phyloP scores from a whole-genome alignment of 1,284 basidiomycete species.

The Sphagnurus paluster region DNA sequence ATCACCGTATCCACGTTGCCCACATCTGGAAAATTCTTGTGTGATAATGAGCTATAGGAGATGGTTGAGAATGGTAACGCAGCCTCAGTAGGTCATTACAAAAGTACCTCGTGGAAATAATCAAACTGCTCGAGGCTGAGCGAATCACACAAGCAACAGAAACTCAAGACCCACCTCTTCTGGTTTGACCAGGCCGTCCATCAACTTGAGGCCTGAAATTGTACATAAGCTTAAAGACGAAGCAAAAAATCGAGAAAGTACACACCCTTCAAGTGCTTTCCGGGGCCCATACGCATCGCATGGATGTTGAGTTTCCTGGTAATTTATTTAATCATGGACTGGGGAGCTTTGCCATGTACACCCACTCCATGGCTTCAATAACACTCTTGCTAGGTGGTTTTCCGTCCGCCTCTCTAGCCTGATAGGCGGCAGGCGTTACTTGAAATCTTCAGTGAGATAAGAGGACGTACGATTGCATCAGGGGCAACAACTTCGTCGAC shows the following conservation, averaged over 20 bases:
- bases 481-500: constrained; percentile 56
- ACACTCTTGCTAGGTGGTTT: constrained; percentile 65
- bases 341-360: constrained; percentile 9
- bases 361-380: constrained; percentile 63
- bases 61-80: not conserved
- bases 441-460: not conserved
- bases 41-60: constrained; percentile 67
- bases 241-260: not conserved
- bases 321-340: not conserved
- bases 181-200: constrained; percentile 78
- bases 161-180: constrained; percentile 51
- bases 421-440: constrained; percentile 10
- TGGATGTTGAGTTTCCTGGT: constrained; percentile 64
- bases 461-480: constrained; percentile 45
- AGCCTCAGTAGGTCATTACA: constrained; percentile 3
- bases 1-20: constrained; percentile 76
- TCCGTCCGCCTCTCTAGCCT: constrained; percentile 68
- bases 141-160: not conserved
- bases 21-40: constrained; percentile 80
- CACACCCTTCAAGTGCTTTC: constrained; percentile 71
- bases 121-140: constrained; percentile 43
- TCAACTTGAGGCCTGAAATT: constrained; percentile 55
- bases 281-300: constrained; percentile 86
- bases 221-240: constrained; percentile 33
- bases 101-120: constrained; percentile 75